Evolutionary conservation across 2,329 filamentous ascomycete genomes (phyloP), one percentile per base, ranked within the genome.

Genomic region (Phialophora expanda): DNA sequence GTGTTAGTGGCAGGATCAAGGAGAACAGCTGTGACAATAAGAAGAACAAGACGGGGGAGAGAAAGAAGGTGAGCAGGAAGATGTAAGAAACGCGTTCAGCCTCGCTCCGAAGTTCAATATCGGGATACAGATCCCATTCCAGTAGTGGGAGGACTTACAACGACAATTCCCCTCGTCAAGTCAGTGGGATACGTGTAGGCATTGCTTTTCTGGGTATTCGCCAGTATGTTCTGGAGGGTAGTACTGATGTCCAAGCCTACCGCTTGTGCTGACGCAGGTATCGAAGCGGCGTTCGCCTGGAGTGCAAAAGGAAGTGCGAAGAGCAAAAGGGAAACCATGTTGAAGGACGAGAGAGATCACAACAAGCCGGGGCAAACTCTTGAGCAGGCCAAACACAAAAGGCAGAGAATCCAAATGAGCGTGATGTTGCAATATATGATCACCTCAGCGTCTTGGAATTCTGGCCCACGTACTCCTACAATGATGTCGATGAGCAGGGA

Each of bases 91-190:
- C 7, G 17, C 38, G 8, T n/a, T 17, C 38, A 44, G 6, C 5
- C 6, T 44, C 38, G 17, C 5, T n/a, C 17, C 2, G 38, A 7
- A 38, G 5, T 61, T 1, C 17, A 22, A 24, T 5, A 17, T 9
- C 24, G 11, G 56, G 14, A 17, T 30, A 46, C 38, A 20, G 6
- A 44, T 8, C 14, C 38, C 14, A 7, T 8, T 44, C 5, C 38
- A 44, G 17, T n/a, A 8, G 17, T n/a, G 38, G 34, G 22, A 72
- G 75, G 75, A 30, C 69, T 70, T 57, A 78, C 77, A 0, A 77
- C 76, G 0, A 75, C 68, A 20, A 79, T 75, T 57, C 76, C 75
- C 56, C 76, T 72, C 44, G 76, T 78, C 67, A 79, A 75, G 62
- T 78, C 75, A 7, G 78, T 75, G 26, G 73, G 73, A 73, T 77